Percentiles rank a stretch among this genome's conserved stretches.
These are phyloP conservation scores for Epichloe festucae DNA, from an alignment of 2,329 filamentous ascomycete genomes.

Conservation along the genomic window DNA sequence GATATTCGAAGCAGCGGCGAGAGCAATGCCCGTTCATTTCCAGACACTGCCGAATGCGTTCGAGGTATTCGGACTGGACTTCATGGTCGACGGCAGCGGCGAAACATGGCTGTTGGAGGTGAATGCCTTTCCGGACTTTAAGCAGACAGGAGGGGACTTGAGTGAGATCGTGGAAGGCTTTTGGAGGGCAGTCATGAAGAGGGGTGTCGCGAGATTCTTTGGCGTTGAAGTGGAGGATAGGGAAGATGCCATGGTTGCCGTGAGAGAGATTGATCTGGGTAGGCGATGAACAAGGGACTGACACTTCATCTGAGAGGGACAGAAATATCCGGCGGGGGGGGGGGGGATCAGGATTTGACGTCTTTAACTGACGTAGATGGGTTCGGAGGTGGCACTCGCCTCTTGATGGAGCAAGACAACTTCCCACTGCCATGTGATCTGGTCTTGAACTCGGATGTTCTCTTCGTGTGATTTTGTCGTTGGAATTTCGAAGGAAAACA, in stretches of 20 bases:
- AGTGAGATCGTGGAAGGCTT: conserved; percentile 60
- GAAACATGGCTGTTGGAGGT: conserved; percentile 72
- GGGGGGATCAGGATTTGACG: no score
- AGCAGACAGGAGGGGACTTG: conserved; percentile 77
- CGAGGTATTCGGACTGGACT: conserved; percentile 86
- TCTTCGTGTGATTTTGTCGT: no score
- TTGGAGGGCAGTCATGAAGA: conserved; percentile 60
- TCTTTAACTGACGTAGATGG: no score
- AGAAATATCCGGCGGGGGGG: no score
- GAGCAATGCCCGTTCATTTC: conserved; percentile 80
- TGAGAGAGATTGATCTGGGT: conserved; percentile 41
- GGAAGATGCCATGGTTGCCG: conserved; percentile 34
- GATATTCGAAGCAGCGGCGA: conserved; percentile 74
- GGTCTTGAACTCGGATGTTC: no score
- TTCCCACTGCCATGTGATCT: no score
- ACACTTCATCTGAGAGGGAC: not conserved
- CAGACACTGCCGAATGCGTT: conserved; percentile 80
- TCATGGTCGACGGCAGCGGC: conserved; percentile 57
- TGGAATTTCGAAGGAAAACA: no score
- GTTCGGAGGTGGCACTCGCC: no score
- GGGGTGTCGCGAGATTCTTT: conserved; percentile 59
- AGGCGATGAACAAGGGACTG: conserved; percentile 15
- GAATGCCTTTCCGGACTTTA: conserved; percentile 94
- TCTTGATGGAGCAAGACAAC: no score
- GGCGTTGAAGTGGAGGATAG: conserved; percentile 13